A percentile compares a stretch with the other conserved stretches of the same genome.
phyloP scores from a whole-genome alignment of 805 yeast genomes.

The Metschnikowia amazonensis region DNA sequence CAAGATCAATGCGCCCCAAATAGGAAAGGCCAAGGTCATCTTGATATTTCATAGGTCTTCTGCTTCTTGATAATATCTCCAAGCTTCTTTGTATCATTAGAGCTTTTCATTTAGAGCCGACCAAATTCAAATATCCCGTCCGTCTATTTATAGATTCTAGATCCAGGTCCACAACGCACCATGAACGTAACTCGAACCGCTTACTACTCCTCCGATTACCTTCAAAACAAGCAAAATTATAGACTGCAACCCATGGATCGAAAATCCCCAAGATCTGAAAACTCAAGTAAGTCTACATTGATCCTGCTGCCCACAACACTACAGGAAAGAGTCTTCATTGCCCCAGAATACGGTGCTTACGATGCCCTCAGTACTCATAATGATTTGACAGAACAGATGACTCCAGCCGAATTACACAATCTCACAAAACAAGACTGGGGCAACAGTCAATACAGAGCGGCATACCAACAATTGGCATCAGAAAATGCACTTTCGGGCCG shows the following conservation, averaged over 20 bases:
- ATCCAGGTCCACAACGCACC: background rate
- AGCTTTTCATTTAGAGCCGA: no score
- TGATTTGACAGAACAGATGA: slow-evolving; percentile 30
- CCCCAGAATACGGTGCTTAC: background rate
- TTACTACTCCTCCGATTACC: slow-evolving; percentile 36
- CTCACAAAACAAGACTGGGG: background rate
- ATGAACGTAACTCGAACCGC: slow-evolving; percentile 43
- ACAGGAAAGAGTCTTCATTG: background rate
- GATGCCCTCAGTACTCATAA: slow-evolving; percentile 15
- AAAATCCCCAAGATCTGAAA: background rate
- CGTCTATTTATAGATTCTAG: background rate
- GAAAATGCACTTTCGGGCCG: background rate
- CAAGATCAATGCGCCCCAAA: slow-evolving; percentile 3
- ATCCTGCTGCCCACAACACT: background rate
- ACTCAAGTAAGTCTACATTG: background rate
- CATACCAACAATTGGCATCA: background rate
- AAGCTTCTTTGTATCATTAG: no score
- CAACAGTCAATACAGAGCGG: background rate
- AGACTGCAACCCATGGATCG: background rate
- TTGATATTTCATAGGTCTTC: background rate
- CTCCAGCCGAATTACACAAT: slow-evolving; percentile 36
- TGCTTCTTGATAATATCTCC: background rate
- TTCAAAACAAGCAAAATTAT: slow-evolving; percentile 11
- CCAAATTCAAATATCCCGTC: background rate
- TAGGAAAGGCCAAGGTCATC: background rate